Evolutionary conservation across 176 grass and related monocot species (phyloP).

Genomic region (Avena insularis): DNA sequence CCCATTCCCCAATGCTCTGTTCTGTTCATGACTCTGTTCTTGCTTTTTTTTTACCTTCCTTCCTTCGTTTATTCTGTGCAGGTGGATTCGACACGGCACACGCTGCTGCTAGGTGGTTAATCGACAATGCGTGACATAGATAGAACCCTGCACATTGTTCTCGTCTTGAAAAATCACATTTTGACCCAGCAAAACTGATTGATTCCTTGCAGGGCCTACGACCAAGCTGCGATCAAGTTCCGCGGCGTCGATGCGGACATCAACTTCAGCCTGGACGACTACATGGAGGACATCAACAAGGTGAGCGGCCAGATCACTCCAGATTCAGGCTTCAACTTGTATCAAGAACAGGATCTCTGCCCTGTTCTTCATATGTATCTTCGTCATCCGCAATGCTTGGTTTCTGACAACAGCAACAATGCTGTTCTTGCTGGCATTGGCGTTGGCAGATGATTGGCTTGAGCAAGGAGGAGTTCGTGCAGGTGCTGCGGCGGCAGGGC

Average conservation of each 20-base stretch:
- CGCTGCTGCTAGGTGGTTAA: constrained; percentile 54
- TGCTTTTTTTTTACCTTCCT: background rate
- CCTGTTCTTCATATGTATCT: constrained; percentile 5
- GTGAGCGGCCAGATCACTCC: constrained; percentile 13
- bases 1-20: background rate
- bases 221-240: constrained; percentile 75
- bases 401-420: background rate
- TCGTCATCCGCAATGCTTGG: background rate
- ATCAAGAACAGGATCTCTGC: background rate
- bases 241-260: constrained; percentile 62
- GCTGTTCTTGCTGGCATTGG: background rate
- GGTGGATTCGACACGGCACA: constrained; percentile 68
- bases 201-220: constrained; percentile 52
- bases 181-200: background rate
- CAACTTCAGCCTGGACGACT: constrained; percentile 58
- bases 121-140: background rate
- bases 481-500: constrained; percentile 71
- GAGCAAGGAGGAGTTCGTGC: constrained; percentile 78
- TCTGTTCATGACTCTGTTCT: constrained; percentile 16
- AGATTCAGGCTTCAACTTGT: background rate
- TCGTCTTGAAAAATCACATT: background rate
- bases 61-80: background rate
- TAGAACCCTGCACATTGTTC: background rate
- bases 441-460: constrained; percentile 61
- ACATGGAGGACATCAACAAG: constrained; percentile 64